Conservation (phyloP, 805 yeast species). For the Saturnispora sanitii region DNA sequence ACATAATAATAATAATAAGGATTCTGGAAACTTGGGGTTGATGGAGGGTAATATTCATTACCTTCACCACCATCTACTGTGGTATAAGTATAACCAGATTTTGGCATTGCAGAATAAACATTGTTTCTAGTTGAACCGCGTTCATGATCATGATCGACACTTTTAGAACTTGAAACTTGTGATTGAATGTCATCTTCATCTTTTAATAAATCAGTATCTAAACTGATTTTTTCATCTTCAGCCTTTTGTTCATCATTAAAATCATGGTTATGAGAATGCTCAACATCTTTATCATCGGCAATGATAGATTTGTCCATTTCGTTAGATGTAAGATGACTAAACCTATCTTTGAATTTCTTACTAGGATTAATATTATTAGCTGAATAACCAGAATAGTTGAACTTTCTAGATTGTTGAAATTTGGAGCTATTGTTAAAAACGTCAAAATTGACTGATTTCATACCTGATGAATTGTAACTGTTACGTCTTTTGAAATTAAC, state of each 20-base stretch:
- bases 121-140: slow-evolving; percentile 19
- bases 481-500: slow-evolving; percentile 44
- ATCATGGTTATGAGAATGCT: background rate
- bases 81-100: slow-evolving; percentile 22
- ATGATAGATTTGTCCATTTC: background rate
- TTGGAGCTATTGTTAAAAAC: background rate
- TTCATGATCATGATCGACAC: slow-evolving; percentile 14
- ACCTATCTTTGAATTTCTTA: background rate
- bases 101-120: slow-evolving; percentile 24
- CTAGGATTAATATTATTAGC: background rate
- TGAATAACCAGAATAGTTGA: background rate
- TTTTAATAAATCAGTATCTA: no score
- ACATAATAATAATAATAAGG: slow-evolving; percentile 22
- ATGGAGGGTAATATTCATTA: slow-evolving; percentile 4
- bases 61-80: slow-evolving; percentile 22
- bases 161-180: background rate
- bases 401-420: background rate
- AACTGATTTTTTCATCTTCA: slow-evolving; percentile 9
- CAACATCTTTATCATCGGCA: background rate
- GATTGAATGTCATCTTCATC: background rate
- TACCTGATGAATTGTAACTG: background rate
- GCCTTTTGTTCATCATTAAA: slow-evolving; percentile 10
- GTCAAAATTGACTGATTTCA: slow-evolving; percentile 10
- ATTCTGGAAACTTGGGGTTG: slow-evolving; percentile 14
- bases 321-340: background rate